Percentiles rank a stretch among this genome's conserved stretches.
phyloP scores from a whole-genome alignment of 306 rosid genomes.

The Quillaja saponaria region DNA sequence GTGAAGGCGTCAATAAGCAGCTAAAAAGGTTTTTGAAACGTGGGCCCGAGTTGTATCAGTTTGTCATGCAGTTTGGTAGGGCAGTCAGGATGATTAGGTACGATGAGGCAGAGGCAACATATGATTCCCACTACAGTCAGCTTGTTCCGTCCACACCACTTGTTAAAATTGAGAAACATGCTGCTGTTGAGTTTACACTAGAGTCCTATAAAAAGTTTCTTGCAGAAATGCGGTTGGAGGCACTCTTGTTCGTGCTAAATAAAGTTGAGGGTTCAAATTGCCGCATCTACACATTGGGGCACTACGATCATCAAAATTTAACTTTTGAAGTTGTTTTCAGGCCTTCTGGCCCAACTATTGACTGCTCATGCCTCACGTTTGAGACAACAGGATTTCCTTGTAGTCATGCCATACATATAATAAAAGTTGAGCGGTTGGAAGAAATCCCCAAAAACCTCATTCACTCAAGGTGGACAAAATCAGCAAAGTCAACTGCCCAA shows the following conservation, averaged over 20 bases:
- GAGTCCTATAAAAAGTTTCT: slow-evolving; percentile 20
- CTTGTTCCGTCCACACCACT: slow-evolving; percentile 2
- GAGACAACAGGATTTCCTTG: slow-evolving; percentile 29
- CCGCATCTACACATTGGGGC: slow-evolving; percentile 18
- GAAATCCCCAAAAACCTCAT: slow-evolving; percentile 19
- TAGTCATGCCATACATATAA: slow-evolving; percentile 14
- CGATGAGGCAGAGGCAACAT: slow-evolving; percentile 11
- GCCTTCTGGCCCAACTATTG: slow-evolving; percentile 20
- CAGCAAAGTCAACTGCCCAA: slow-evolving; percentile 20
- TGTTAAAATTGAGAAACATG: slow-evolving; percentile 17
- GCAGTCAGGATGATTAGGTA: neutral
- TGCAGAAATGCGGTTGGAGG: slow-evolving; percentile 18
- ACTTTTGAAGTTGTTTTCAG: slow-evolving; percentile 11
- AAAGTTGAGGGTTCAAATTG: slow-evolving; percentile 6
- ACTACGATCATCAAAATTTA: neutral
- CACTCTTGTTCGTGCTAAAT: slow-evolving; percentile 2
- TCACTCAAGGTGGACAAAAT: slow-evolving; percentile 20
- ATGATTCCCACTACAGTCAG: neutral
- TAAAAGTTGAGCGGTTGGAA: slow-evolving; percentile 18
- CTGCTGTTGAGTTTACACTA: slow-evolving; percentile 10
- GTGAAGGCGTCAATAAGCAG: slow-evolving; percentile 7
- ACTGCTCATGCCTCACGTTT: slow-evolving; percentile 29
- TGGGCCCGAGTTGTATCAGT: neutral
- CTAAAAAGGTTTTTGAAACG: neutral
- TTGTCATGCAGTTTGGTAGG: neutral